Conservation (phyloP, 2,329 filamentous ascomycete species). For the Venturiaceae sp. region DNA sequence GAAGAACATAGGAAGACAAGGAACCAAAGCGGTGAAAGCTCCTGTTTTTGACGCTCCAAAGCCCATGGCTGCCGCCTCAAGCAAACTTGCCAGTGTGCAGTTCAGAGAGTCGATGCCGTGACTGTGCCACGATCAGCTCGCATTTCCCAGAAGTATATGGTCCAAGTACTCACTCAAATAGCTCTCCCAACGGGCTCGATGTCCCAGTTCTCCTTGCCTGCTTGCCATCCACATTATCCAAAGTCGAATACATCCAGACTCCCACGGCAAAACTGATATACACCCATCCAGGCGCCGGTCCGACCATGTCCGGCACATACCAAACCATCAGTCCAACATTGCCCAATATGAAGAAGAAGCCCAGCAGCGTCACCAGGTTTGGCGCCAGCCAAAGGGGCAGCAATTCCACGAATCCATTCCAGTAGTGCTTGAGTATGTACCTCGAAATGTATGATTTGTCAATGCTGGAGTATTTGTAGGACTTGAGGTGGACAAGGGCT, state of each 20-base stretch:
- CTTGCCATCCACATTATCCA: slow-evolving; percentile 99
- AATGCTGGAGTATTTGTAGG: slow-evolving; percentile 95
- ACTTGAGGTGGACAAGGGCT: slow-evolving; percentile 79
- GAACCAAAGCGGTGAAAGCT: slow-evolving; percentile 83
- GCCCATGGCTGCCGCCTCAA: slow-evolving; percentile 89
- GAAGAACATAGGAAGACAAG: slow-evolving; percentile 97
- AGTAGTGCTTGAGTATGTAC: slow-evolving; percentile 92
- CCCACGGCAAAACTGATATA: slow-evolving; percentile 95
- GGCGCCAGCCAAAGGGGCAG: slow-evolving; percentile 93
- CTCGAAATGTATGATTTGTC: slow-evolving; percentile 91
- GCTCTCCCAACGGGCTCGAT: slow-evolving; percentile 86
- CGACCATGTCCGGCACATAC: slow-evolving; percentile 80
- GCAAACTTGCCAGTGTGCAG: slow-evolving; percentile 83
- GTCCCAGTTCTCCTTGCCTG: slow-evolving; percentile 91
- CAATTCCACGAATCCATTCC: slow-evolving; percentile 91
- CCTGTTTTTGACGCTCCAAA: slow-evolving; percentile 76
- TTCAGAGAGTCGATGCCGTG: slow-evolving; percentile 98
- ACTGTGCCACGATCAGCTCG: slow-evolving; percentile 24
- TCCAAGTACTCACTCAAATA: slow-evolving; percentile 62
- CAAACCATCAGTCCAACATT: slow-evolving; percentile 71
- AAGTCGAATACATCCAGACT: slow-evolving; percentile 93
- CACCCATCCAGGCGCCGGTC: slow-evolving; percentile 74
- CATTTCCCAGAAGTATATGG: neutral
- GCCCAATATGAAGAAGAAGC: slow-evolving; percentile 85
- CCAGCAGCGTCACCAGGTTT: slow-evolving; percentile 92